These are phyloP conservation scores for Colletotrichum nymphaeae DNA, from an alignment of 2,329 filamentous ascomycete genomes.

Conservation along the genomic window DNA sequence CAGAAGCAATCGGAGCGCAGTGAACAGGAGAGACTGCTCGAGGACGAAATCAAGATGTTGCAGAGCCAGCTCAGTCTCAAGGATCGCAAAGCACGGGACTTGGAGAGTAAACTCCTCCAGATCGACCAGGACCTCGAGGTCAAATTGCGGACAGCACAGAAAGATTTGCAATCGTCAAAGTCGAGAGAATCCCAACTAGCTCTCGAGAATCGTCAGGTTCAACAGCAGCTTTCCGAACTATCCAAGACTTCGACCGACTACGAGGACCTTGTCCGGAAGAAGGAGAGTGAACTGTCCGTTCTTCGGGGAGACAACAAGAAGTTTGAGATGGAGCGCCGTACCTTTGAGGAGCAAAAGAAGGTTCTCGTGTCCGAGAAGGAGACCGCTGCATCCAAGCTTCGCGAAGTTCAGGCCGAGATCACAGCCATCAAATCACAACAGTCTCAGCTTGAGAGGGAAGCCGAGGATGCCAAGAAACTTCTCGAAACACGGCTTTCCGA, in stretches of 20 bases:
- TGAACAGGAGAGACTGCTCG: constrained; percentile 79
- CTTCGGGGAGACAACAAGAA: constrained; percentile 87
- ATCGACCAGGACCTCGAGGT: constrained; percentile 90
- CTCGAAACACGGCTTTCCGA: constrained; percentile 91
- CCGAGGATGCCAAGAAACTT: constrained; percentile 85
- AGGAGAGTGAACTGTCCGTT: constrained; percentile 91
- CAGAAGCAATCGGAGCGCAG: constrained; percentile 78
- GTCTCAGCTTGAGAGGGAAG: constrained; percentile 86
- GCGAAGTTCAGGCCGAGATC: constrained; percentile 87
- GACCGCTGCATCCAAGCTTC: constrained; percentile 78
- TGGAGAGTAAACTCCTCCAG: constrained; percentile 86
- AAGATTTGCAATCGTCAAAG: constrained; percentile 81
- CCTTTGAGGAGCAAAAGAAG: constrained; percentile 82
- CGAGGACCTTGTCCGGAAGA: constrained; percentile 91
- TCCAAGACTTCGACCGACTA: constrained; percentile 94
- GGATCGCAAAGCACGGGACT: constrained; percentile 87
- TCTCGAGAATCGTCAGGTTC: constrained; percentile 84
- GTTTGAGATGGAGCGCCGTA: constrained; percentile 82
- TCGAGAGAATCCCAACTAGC: constrained; percentile 80
- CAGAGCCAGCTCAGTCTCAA: constrained; percentile 90
- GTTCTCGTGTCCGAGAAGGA: constrained; percentile 81
- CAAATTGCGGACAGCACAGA: constrained; percentile 81
- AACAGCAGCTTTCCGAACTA: constrained; percentile 86
- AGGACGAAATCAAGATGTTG: constrained; percentile 89
- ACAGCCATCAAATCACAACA: constrained; percentile 89